Evolutionary conservation across 805 yeast species (phyloP), one percentile per base, ranked within the genome.

Genomic region (Kodamaea leandrae): DNA sequence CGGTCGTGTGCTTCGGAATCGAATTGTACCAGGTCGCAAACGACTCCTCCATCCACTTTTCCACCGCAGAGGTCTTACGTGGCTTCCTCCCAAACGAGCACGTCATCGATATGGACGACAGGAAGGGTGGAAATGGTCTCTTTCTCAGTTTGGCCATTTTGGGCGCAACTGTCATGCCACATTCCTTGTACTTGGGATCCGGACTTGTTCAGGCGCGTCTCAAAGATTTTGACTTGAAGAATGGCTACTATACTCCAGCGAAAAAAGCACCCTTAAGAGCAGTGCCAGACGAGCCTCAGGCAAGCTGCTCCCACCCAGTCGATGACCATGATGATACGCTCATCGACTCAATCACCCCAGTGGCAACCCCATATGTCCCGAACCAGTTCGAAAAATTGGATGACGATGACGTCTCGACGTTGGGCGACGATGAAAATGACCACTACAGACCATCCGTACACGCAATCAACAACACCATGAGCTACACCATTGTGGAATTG

Each of bases 161-260:
- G 40, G 96, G 96, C 17, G 96, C 96, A 8, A 89, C 96, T 0
- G 96, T 89, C 17, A 89, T 89, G 96, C 96, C 96, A 2, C 96
- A 89, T 56, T 82, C 90, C 1, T 66, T 89, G 37, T 87, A 84
- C 53, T 66, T 89, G 42, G 96, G 96, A 1, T 83, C 93, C 0
- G 91, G 93, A 4, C 67, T 89, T 37, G 96, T 88, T 5, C 95
- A 88, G 58, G 86, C 96, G 17, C 74, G 96, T 48, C 67, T 89
- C 32, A 73, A 74, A 50, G 95, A 86, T 20, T 88, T 70, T 52
- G 96, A 89, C 58, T 51, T 72, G 2, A 71, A 74, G 43, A 60
- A 78, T 43, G 96, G 96, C 1, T 66, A 72, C 58, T 82, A 76
- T 53, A 33, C 16, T 16, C 19, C 28, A 21, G 9, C 9, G 24